Base-by-base conservation (phyloP, 371 early-diverging fungal species). In the Lichtheimia ramosa region DNA sequence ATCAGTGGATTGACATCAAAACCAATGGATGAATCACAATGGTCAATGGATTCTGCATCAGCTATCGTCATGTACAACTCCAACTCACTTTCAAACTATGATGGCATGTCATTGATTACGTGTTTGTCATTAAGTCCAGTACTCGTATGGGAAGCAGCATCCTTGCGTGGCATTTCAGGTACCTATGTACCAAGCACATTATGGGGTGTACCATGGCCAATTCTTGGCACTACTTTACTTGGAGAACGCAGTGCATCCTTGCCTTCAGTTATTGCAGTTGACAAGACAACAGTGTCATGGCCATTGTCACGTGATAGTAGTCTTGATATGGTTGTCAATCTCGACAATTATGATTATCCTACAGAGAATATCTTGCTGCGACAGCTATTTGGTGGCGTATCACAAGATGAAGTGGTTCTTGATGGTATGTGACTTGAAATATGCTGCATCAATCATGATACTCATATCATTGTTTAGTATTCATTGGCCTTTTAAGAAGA, bases 161-260 rank as follows among this genome's bases (percentile, higher is more conserved):
- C 42, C n/a, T 15, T n/a, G 23, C 20, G 15, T 6, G 12, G 43
- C 51, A 15, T 21, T 43, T 24, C 54, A 20, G 43, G 27, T 14
- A 25, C 23, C 2, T 24, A 55, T 13, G 10, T 56, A 18, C 60
- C 66, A 23, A 52, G 48, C 27, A 50, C 54, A 5, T 53, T 64
- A 18, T 75, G 75, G 75, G 75, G 75, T 43, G 71, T 70, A 13
- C 75, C 75, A 28, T 72, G 72, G 68, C 61, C 73, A 2, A 43
- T 70, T 41, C 58, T 68, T 0, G 71, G 69, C 12, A 58, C 63
- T 3, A 69, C 70, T 56, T 28, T 61, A 4, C 46, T 61, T 39
- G 60, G 49, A 13, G 27, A 41, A 21, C 23, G 25, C n/a, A 34
- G 25, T 13, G 20, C 24, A 16, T 21, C 27, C 18, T 8, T 10